phyloP scores from a whole-genome alignment of 2,329 filamentous ascomycete genomes.

The Sarocladium kiliense region DNA sequence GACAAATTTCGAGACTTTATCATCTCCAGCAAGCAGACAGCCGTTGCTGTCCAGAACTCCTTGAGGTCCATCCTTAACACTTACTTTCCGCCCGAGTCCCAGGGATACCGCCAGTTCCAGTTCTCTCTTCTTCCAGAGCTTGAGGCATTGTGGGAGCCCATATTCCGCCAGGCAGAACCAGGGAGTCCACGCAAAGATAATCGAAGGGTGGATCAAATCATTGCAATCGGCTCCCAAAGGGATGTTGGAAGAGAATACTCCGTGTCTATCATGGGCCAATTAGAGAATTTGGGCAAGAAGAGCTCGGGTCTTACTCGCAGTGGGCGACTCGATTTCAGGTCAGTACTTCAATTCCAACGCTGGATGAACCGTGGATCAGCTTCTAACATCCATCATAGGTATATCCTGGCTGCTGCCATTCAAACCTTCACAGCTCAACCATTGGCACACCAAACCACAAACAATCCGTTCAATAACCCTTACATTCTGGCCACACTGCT shows the following conservation, averaged over 20 bases:
- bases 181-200: constrained; percentile 24
- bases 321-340: constrained; percentile 56
- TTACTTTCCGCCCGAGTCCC: constrained; percentile 43
- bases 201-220: constrained; percentile 49
- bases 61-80: constrained; percentile 46
- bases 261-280: constrained; percentile 40
- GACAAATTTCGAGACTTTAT: constrained; percentile 42
- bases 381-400: constrained; percentile 32
- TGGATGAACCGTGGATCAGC: not conserved
- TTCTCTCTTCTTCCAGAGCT: constrained; percentile 44
- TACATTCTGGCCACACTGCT: constrained; percentile 52
- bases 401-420: constrained; percentile 56
- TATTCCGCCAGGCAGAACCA: constrained; percentile 36
- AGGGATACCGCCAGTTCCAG: constrained; percentile 42
- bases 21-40: constrained; percentile 35
- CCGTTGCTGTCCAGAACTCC: constrained; percentile 51
- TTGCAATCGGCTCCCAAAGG: constrained; percentile 54
- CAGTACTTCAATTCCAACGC: constrained; percentile 10
- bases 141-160: constrained; percentile 46
- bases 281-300: constrained; percentile 52
- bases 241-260: constrained; percentile 47
- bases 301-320: constrained; percentile 44
- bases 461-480: constrained; percentile 50
- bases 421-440: constrained; percentile 50
- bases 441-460: constrained; percentile 41